Percentiles rank a stretch among this genome's conserved stretches.
phyloP scores from a whole-genome alignment of 495 filamentous ascomycete species.

The Trichoderma gamsii region DNA sequence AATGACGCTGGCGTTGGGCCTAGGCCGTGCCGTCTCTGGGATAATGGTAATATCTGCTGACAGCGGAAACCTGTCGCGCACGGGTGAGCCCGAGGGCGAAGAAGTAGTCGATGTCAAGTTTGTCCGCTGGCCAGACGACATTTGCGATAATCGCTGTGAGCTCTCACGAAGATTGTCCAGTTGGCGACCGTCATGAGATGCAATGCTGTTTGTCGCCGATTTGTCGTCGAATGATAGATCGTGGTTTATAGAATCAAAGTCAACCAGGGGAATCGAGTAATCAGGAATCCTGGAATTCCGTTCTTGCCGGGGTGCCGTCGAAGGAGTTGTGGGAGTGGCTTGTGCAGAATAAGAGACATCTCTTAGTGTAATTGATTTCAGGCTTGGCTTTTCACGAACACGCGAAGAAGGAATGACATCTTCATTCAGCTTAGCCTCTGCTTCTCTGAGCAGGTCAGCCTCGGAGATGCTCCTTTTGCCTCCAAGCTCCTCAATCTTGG shows the following conservation, averaged over 20 bases:
- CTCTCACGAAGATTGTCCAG: constrained; percentile 44
- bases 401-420: constrained; percentile 19
- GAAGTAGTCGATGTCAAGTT: constrained; percentile 49
- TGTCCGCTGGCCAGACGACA: constrained; percentile 54
- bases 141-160: constrained; percentile 54
- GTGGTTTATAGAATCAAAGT: constrained; percentile 17
- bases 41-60: constrained; percentile 27
- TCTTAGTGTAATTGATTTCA: constrained; percentile 43
- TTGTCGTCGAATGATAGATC: constrained; percentile 35
- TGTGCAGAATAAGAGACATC: constrained; percentile 45
- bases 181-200: constrained; percentile 45
- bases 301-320: constrained; percentile 26
- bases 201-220: constrained; percentile 41
- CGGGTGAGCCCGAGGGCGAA: constrained; percentile 46
- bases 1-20: constrained; percentile 49
- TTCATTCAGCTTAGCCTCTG: constrained; percentile 21
- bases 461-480: constrained; percentile 61
- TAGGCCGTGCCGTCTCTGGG: constrained; percentile 31
- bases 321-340: constrained; percentile 29
- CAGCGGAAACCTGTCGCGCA: constrained; percentile 39
- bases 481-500: constrained; percentile 62
- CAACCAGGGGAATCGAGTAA: constrained; percentile 15
- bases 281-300: background rate
- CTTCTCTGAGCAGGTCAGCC: constrained; percentile 40
- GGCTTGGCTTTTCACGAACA: constrained; percentile 44